Base-by-base conservation (phyloP, 495 filamentous ascomycete genomes). In the Thermothielavioides terrestris region DNA sequence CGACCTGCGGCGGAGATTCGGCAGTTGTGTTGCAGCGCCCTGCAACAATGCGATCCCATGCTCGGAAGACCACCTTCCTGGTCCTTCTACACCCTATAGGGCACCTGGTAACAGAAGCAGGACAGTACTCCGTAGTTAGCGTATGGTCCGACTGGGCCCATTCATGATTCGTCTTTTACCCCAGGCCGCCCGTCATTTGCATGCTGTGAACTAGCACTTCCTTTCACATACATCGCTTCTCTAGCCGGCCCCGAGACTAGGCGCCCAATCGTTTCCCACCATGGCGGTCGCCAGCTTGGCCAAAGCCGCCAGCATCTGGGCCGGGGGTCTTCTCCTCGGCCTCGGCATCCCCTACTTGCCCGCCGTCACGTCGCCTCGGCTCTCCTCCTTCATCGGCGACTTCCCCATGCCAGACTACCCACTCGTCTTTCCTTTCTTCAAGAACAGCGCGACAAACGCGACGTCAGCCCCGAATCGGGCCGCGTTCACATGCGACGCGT, bases 401-500 rank as follows among this genome's bases (percentile, higher is more conserved):
- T 40, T 63, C 11, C 59, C 59, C 1, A 11, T 63, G 8, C 56
- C 53, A 18, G 55, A 59, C 34, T 53, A 54, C 18, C 37, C 59
- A 0, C 40, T 63, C 6, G 18, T 23, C 25, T 15, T 57, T 30
- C 52, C 48, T 0, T 55, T 60, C 52, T 45, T 62, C 51, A 50
- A 37, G n/a, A 39, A 49, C 27, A 23, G 21, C 15, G 43, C 32
- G 10, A 41, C 4, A n/a, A 18, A 11, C 8, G 23, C 35, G 0
- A 28, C 38, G 1, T 7, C 23, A 26, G 2, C 42, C 3, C 22
- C 40, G 27, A 43, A 42, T 0, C n/a, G n/a, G n/a, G 14, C 22
- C 4, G 39, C 46, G 7, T 67, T 62, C 28, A 27, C 53, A 18
- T 73, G 70, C 49, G 61, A 57, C 15, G 7, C 23, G 0, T 49